phyloP scores from a whole-genome alignment of 805 yeast genomes.

The Candida multigemmis region DNA sequence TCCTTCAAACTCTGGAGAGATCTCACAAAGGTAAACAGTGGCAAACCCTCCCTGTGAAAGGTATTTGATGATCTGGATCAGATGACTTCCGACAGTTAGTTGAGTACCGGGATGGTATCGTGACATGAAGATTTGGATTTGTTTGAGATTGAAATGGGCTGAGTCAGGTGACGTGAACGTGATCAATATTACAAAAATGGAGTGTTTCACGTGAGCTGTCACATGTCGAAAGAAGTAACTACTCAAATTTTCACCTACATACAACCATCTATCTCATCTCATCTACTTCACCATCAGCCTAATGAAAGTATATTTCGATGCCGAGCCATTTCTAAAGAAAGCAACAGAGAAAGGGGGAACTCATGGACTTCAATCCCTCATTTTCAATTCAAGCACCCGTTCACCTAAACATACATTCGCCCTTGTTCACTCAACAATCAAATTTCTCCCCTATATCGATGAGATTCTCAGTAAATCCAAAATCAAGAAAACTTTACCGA shows the following conservation, averaged over 20 bases:
- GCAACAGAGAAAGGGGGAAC: slow-evolving; percentile 15
- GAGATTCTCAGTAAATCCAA: slow-evolving; percentile 60
- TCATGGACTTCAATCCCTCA: slow-evolving; percentile 30
- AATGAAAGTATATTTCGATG: slow-evolving; percentile 37
- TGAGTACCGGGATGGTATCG: slow-evolving; percentile 62
- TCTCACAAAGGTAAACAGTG: slow-evolving; percentile 76
- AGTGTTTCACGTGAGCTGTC: no score
- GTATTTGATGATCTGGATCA: slow-evolving; percentile 58
- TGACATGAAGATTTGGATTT: slow-evolving; percentile 36
- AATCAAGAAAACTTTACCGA: slow-evolving; percentile 46
- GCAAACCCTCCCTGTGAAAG: slow-evolving; percentile 93
- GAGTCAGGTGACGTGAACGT: no score
- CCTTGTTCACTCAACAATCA: slow-evolving; percentile 67
- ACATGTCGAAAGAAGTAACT: no score
- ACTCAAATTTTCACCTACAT: no score
- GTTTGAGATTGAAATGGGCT: no score
- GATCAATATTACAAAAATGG: no score
- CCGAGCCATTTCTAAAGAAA: slow-evolving; percentile 26
- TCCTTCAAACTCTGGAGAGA: slow-evolving; percentile 45
- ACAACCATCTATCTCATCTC: no score
- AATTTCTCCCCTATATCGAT: slow-evolving; percentile 55
- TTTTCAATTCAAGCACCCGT: slow-evolving; percentile 15
- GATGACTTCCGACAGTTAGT: slow-evolving; percentile 78
- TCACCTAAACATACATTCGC: slow-evolving; percentile 87
- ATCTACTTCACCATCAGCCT: no score